Evolutionary conservation across 1,139 yeast genomes (phyloP), one percentile per base, ranked within the genome.

Genomic region (Dujonia santamariae): DNA sequence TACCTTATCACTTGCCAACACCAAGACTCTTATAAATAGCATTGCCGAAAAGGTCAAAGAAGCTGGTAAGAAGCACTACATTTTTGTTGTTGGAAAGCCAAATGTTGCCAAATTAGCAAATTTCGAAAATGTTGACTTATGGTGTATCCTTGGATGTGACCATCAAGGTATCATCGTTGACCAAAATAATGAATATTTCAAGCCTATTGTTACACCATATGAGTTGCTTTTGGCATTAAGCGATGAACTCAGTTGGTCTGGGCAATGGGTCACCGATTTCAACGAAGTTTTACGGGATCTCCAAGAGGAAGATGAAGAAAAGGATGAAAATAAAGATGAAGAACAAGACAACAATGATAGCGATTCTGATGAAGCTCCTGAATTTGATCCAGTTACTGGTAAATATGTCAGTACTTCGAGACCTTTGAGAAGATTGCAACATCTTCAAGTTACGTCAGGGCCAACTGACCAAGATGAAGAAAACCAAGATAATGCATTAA

Each of bases 11-110:
- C 59, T 90, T 30, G 64, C 80, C 26, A 81, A 85, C 48, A 84
- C 95, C 14, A 78, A 77, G 37, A 65, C 58, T 8, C 63, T 88
- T 21, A 67, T 90, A 32, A 75, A 79, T 40, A 69, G 72, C 23
- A 75, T 88, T 4, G 72, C 76, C 17, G 52, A 63, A 18, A 75
- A 81, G 57, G 77, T 92, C 38, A 73, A 70, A 34, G 70, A 67
- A 4, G 88, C 94, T 0, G 96, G 88, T 2, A 92, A 92, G 59
- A 94, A 94, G 53, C 92, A 85, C 46, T 92, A 92, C 53, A 73
- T 87, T 49, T 88, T 92, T 62, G 97, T 90, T 5, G 97, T 92
- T 6, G 99, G 99, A 12, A 94, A 94, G 54, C 97, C 97, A n/a
- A 92, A 92, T 51, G 97, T 92, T 4, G 96, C 98, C 26, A 92